Evolutionary conservation across 2,329 filamentous ascomycete genomes (phyloP).

Genomic region (Penicillium sp.): DNA sequence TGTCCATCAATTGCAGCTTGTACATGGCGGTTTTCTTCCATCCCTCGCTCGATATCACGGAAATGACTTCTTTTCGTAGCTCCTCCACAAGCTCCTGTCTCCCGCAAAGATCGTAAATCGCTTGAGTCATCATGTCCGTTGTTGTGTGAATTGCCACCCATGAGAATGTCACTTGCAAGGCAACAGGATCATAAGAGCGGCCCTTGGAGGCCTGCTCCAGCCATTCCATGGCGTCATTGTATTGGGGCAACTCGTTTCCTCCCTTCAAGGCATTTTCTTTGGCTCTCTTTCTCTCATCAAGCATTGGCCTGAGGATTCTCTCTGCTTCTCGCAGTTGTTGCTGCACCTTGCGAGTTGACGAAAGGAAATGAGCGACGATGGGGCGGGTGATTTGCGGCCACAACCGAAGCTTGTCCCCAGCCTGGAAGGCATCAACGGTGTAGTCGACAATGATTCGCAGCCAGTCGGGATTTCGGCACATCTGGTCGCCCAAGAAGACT

Average conservation of each 20-base stretch:
- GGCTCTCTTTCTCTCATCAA: background rate
- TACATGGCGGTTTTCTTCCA: constrained; percentile 3
- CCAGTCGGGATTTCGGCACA: constrained; percentile 7
- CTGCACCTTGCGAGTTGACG: background rate
- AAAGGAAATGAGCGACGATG: background rate
- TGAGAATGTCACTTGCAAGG: constrained; percentile 20
- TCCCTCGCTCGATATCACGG: constrained; percentile 7
- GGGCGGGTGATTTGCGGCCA: background rate
- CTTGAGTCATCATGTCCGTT: constrained; percentile 23
- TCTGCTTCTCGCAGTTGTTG: background rate
- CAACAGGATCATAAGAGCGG: constrained; percentile 17
- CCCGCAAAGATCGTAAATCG: constrained; percentile 18
- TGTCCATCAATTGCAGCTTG: constrained; percentile 11
- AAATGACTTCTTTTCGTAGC: constrained; percentile 22
- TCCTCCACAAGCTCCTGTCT: constrained; percentile 7
- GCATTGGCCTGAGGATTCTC: background rate
- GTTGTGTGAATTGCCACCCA: constrained; percentile 25
- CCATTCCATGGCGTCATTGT: constrained; percentile 26
- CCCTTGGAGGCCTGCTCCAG: constrained; percentile 24
- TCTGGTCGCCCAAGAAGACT: constrained; percentile 3
- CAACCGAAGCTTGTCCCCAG: background rate
- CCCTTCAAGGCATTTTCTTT: background rate
- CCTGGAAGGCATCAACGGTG: background rate
- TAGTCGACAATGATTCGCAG: background rate
- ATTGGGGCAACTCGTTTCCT: constrained; percentile 2